Conservation (phyloP, 345 rosid species). For the Syzygium aromaticum region DNA sequence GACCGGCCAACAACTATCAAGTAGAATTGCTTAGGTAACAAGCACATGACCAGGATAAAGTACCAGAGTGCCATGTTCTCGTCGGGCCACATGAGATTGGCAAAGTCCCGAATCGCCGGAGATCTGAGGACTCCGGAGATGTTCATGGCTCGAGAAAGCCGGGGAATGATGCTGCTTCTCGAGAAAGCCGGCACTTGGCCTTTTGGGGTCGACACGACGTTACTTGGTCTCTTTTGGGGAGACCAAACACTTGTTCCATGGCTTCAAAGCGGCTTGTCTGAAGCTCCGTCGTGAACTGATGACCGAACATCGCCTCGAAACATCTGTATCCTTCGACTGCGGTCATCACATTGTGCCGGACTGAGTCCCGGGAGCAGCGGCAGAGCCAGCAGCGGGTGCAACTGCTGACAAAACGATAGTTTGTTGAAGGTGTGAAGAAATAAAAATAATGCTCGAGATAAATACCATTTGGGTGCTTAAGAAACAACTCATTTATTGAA, state of each 20-base stretch:
- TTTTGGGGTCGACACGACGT: background rate
- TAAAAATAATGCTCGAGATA: too few species aligned
- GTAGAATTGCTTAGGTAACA: background rate
- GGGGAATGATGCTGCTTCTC: background rate
- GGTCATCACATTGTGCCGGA: background rate
- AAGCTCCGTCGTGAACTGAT: background rate
- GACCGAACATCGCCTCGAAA: background rate
- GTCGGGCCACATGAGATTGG: accelerated
- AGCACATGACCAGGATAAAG: background rate
- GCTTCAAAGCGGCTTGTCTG: background rate
- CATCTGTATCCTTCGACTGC: background rate
- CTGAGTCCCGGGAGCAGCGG: background rate
- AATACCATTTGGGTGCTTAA: too few species aligned
- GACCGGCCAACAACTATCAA: background rate
- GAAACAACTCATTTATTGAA: background rate
- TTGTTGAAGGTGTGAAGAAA: too few species aligned
- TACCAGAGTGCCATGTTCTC: background rate
- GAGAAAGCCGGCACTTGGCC: background rate
- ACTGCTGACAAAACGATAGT: too few species aligned
- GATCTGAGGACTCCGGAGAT: background rate
- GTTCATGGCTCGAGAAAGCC: background rate
- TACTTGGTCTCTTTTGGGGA: background rate
- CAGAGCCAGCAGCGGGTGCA: background rate
- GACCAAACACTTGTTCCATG: background rate
- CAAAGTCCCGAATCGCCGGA: background rate